Conservation (phyloP, 2,329 filamentous ascomycete genomes). For the Ceratocystis cacaofunesta region DNA sequence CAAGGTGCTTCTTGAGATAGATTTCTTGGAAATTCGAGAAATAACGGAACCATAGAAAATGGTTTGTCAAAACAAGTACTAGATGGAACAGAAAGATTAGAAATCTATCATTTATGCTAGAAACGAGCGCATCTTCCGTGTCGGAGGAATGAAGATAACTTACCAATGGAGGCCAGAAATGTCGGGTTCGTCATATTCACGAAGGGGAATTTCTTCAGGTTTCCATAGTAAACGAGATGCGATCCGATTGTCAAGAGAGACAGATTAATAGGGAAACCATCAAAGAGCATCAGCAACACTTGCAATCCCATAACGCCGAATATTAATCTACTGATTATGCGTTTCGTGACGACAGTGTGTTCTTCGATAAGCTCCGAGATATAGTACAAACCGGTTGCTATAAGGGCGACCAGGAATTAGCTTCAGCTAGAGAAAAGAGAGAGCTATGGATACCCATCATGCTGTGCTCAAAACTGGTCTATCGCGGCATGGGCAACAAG, state of each 20-base stretch:
- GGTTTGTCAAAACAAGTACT: constrained; percentile 76
- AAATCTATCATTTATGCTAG: background rate
- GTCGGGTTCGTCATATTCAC: constrained; percentile 79
- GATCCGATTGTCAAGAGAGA: constrained; percentile 62
- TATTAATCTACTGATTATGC: constrained; percentile 70
- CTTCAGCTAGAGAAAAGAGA: background rate
- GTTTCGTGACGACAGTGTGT: constrained; percentile 84
- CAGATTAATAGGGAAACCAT: constrained; percentile 68
- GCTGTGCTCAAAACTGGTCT: too few relatives aligned
- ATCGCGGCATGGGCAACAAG: background rate
- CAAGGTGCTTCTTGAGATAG: constrained; percentile 31
- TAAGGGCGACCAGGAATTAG: constrained; percentile 23
- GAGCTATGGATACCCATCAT: background rate
- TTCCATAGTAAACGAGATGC: constrained; percentile 76
- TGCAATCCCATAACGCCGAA: constrained; percentile 67
- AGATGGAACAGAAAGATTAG: background rate
- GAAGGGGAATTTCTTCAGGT: constrained; percentile 58
- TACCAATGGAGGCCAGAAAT: constrained; percentile 72
- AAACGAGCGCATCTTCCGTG: background rate
- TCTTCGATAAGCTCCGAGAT: constrained; percentile 96
- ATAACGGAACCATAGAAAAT: constrained; percentile 91
- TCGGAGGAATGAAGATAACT: constrained; percentile 21
- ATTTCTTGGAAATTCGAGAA: constrained; percentile 54
- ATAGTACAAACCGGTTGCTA: constrained; percentile 95
- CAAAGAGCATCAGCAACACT: constrained; percentile 58